Percentiles rank a stretch among this genome's conserved stretches.
phyloP scores from a whole-genome alignment of 2,329 filamentous ascomycete genomes.

The Moelleriella libera region DNA sequence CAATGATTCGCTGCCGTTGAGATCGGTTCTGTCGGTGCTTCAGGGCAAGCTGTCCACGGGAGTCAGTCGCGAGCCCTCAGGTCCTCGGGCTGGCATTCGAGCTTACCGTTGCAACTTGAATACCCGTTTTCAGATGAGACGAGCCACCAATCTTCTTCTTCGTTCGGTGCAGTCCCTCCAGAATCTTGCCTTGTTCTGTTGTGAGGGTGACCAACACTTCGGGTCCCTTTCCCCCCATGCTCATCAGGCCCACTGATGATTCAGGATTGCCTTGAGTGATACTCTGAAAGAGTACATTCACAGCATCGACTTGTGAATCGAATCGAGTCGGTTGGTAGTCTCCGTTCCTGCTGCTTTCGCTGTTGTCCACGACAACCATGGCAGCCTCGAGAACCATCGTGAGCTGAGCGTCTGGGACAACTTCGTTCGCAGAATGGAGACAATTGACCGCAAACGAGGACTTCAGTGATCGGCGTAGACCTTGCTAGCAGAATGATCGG shows the following conservation, averaged over 20 bases:
- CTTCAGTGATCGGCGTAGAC: background rate
- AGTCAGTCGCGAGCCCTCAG: slow-evolving; percentile 9
- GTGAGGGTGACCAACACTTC: slow-evolving; percentile 95
- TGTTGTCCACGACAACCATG: slow-evolving; percentile 99
- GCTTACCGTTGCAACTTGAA: slow-evolving; percentile 85
- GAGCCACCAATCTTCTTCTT: slow-evolving; percentile 82
- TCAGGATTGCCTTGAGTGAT: slow-evolving; percentile 94
- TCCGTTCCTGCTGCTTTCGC: slow-evolving; percentile 94
- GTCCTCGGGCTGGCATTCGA: background rate
- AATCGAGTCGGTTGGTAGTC: slow-evolving; percentile 85
- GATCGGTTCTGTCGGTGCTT: slow-evolving; percentile 98
- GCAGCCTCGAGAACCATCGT: slow-evolving; percentile 96
- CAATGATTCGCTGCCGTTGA: slow-evolving; percentile 90
- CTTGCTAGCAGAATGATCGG: background rate
- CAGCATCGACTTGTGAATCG: slow-evolving; percentile 90
- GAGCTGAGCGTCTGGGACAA: background rate
- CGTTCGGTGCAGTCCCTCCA: slow-evolving; percentile 82
- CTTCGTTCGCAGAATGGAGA: no score
- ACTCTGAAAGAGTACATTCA: slow-evolving; percentile 87
- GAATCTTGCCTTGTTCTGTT: slow-evolving; percentile 87
- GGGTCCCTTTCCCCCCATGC: slow-evolving; percentile 94
- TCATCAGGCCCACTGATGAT: slow-evolving; percentile 95
- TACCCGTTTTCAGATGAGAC: slow-evolving; percentile 79
- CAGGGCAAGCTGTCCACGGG: slow-evolving; percentile 59
- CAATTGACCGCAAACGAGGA: no score